Evolutionary conservation across 148 eudicot species (phyloP), one percentile per base, ranked within the genome.

Genomic region (Rheum nobile): DNA sequence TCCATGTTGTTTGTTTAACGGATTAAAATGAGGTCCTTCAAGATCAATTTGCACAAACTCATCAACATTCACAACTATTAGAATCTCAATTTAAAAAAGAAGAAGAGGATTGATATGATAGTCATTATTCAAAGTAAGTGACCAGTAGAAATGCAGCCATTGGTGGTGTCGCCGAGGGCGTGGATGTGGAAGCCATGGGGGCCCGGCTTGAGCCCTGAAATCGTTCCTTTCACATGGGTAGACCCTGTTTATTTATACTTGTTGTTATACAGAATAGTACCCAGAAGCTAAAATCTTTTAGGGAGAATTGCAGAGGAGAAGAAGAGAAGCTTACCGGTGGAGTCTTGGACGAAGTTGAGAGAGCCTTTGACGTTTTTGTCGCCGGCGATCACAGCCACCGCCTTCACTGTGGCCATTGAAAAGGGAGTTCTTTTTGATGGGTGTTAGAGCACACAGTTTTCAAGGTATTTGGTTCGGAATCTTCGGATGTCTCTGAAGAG

Each of bases 71-170:
- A 31, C 19, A 61, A 38, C 38, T 0, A 61, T 31, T 38, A 72
- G 26, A 39, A 21, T 43, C 11, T 17, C 67, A 17, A 31, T 31
- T 16, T 2, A 44, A 47, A 61, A 38, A 28, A 26, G 41, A 37
- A 17, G 39, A 43, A 65, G 52, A 39, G 19, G 4, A n/a, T n/a
- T n/a, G n/a, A n/a, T n/a, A n/a, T n/a, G n/a, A n/a, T n/a, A n/a
- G n/a, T n/a, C n/a, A n/a, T n/a, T n/a, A n/a, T n/a, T n/a, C n/a
- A n/a, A n/a, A 55, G 34, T 11, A 28, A 59, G 61, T 54, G 52
- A 92, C 98, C 98, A 63, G 96, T 93, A 74, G 98, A 93, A 76
- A 71, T 87, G 87, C 98, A 93, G 76, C 96, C 98, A 74, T 90
- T 90, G 79, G 90, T 90, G 75, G 98, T 93, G 81, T 93, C 98